Base-by-base conservation (phyloP, 2,329 filamentous ascomycete genomes). In the Diaporthe citriasiana region DNA sequence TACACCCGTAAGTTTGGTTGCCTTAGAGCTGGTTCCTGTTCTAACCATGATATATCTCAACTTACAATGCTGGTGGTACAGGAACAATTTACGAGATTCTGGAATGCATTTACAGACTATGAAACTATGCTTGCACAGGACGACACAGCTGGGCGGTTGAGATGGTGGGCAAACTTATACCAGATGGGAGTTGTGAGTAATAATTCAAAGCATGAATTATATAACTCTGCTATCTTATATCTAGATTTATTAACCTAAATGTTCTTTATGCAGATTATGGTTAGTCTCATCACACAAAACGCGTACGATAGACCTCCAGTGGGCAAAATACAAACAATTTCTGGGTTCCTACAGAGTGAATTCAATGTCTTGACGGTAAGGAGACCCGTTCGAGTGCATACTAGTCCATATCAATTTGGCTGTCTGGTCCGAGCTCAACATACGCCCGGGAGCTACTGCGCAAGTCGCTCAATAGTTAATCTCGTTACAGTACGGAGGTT, bases 161-260 rank as follows among this genome's bases (percentile, higher is more conserved):
- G 59, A 17, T 63, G 59, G 40, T 63, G 59, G 59, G 47, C 59
- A 10, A 63, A 45, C 40, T 47, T 47, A 19, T 63, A 63, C 15
- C 59, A 63, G 59, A 63, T 63, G 5, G 59, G 59, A 45, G 27
- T 45, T 45, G 40, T 63, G 17, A 47, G 59, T 35, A 8, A 6
- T 47, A 1, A n/a, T n/a, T 27, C 38, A 35, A 15, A 1, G 6
- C 17, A 4, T 35, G 27, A 22, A 22, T 33, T 17, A 38, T n/a
- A 19, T 33, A 22, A 12, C 15, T n/a, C 13, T 63, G 13, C n/a
- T 1, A 0, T 30, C 0, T 47, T 2, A 13, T 1, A 1, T 19
- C 27, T 4, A 4, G 5, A 10, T 4, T 30, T 1, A 1, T 30
- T 47, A 4, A 63, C 30, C 19, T n/a, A 1, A 22, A n/a, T n/a